Conservation (phyloP, 768 basidiomycete species). For the Boletus edulis region DNA sequence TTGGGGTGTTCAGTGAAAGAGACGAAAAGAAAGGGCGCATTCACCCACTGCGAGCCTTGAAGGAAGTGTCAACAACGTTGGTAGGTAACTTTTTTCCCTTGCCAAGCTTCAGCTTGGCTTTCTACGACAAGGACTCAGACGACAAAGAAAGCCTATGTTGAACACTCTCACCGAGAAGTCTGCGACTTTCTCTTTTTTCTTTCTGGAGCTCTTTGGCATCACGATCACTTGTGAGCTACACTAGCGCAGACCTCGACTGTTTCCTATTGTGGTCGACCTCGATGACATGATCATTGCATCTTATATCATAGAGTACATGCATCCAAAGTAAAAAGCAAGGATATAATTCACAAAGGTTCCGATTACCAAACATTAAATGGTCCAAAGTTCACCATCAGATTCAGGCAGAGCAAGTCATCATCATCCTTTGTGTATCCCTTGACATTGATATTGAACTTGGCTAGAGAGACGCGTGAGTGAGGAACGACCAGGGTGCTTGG, state of each 20-base stretch:
- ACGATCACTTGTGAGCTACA: neutral
- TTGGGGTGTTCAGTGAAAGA: conserved; percentile 32
- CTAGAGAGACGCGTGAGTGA: conserved; percentile 38
- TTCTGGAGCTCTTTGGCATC: conserved; percentile 88
- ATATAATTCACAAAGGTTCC: neutral
- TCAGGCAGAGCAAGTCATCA: conserved; percentile 74
- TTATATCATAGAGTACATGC: conserved; percentile 7
- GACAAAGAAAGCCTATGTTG: neutral
- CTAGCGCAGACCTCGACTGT: neutral
- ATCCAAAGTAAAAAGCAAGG: conserved; percentile 2
- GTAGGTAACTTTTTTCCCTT: conserved; percentile 82
- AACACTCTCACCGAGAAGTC: conserved; percentile 69
- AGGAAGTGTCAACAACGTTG: conserved; percentile 94
- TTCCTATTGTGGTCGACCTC: conserved; percentile 8
- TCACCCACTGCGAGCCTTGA: conserved; percentile 85
- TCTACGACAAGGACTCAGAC: conserved; percentile 45
- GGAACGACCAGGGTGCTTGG: neutral
- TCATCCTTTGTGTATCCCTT: conserved; percentile 69
- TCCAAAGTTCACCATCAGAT: conserved; percentile 79
- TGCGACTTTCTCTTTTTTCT: conserved; percentile 81
- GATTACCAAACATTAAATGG: conserved; percentile 33
- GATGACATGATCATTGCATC: neutral
- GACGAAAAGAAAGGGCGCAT: neutral
- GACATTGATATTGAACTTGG: conserved; percentile 78
- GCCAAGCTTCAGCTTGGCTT: conserved; percentile 95